phyloP scores from a whole-genome alignment of 148 eudicot genomes.

The Fagopyrum homotropicum region DNA sequence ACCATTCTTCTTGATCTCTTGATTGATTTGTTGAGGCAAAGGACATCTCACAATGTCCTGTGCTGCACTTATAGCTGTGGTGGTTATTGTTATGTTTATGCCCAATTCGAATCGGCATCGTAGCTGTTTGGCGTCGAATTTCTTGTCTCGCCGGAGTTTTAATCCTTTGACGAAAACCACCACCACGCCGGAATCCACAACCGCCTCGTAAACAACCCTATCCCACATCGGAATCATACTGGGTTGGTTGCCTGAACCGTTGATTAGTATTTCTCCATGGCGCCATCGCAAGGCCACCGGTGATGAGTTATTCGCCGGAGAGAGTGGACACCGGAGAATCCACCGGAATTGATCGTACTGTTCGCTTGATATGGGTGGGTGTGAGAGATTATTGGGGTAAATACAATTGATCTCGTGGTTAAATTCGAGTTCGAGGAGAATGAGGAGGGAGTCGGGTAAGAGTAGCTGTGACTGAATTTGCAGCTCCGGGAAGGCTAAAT shows the following conservation, averaged over 20 bases:
- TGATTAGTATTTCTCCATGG: slow-evolving; percentile 11
- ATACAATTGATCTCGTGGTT: slow-evolving; percentile 41
- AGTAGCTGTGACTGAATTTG: slow-evolving; percentile 43
- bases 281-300: slow-evolving; percentile 27
- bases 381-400: slow-evolving; percentile 17
- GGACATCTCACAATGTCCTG: slow-evolving; percentile 85
- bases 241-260: slow-evolving; percentile 17
- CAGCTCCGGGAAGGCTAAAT: slow-evolving; percentile 17
- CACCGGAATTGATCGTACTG: slow-evolving; percentile 38
- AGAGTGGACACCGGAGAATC: slow-evolving; percentile 65
- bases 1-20: slow-evolving; percentile 19
- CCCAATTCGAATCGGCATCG: slow-evolving; percentile 48
- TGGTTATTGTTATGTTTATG: slow-evolving; percentile 16
- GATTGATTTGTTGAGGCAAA: slow-evolving; percentile 40
- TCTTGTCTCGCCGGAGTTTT: slow-evolving; percentile 55
- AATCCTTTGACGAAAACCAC: slow-evolving; percentile 76
- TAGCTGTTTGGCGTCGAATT: slow-evolving; percentile 52
- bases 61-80: slow-evolving; percentile 62
- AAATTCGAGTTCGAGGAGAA: not conserved
- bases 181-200: slow-evolving; percentile 38
- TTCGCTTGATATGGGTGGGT: slow-evolving; percentile 47
- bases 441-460: slow-evolving; percentile 47
- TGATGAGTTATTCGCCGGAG: slow-evolving; percentile 41
- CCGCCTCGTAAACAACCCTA: slow-evolving; percentile 55
- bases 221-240: slow-evolving; percentile 43